phyloP scores from a whole-genome alignment of 495 filamentous ascomycete species.

The Amniculicola lignicola region DNA sequence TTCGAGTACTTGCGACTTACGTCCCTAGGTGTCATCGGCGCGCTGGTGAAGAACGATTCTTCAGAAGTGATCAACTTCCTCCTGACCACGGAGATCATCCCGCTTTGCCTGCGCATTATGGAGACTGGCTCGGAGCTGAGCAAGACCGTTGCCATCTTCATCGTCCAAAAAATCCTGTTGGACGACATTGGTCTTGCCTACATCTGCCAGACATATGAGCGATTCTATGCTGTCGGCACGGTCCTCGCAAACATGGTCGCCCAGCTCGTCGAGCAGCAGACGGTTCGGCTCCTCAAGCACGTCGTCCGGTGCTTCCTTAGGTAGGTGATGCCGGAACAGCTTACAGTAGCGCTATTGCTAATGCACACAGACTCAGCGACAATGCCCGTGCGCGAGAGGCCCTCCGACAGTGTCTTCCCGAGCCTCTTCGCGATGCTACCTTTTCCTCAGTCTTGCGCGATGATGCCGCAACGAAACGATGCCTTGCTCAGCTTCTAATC shows the following conservation, averaged over 20 bases:
- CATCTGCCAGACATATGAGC: constrained; percentile 97
- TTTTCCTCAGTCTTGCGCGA: constrained; percentile 96
- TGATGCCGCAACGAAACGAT: constrained; percentile 96
- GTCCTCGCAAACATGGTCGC: constrained; percentile 98
- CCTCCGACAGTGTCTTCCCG: constrained; percentile 91
- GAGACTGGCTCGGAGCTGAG: constrained; percentile 97
- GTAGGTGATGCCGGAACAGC: constrained; percentile 48
- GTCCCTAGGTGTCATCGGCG: constrained; percentile 96
- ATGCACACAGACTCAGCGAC: constrained; percentile 70
- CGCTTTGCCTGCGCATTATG: constrained; percentile 97
- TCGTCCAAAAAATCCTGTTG: constrained; percentile 98
- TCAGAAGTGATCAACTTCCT: constrained; percentile 99
- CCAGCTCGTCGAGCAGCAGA: constrained; percentile 96
- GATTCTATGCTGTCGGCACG: constrained; percentile 98
- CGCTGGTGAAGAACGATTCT: constrained; percentile 97
- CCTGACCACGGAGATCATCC: constrained; percentile 97
- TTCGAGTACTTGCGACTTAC: constrained; percentile 98
- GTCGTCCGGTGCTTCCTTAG: constrained; percentile 96
- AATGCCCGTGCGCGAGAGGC: constrained; percentile 95
- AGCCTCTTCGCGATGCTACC: constrained; percentile 92
- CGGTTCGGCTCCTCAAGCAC: constrained; percentile 92
- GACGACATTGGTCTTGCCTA: constrained; percentile 98
- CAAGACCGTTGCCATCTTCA: constrained; percentile 99
- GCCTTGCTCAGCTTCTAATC: constrained; percentile 92
- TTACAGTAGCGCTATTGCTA: constrained; percentile 2